phyloP scores from a whole-genome alignment of 2,329 filamentous ascomycete genomes.

The Thelonectria discophora region DNA sequence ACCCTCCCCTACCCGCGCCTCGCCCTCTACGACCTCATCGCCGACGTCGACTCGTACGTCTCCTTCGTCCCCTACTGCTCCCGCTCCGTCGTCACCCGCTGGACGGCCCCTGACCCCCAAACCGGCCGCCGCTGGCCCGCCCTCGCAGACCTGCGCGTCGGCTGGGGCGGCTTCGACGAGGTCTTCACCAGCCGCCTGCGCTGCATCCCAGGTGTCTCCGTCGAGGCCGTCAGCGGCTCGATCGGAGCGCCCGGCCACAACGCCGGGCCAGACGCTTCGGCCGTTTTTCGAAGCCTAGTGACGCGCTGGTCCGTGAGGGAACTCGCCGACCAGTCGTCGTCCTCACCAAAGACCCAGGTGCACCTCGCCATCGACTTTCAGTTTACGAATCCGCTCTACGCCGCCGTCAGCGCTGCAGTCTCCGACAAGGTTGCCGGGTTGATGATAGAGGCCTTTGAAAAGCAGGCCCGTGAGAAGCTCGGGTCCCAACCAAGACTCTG shows the following conservation, averaged over 20 bases:
- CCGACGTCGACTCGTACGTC: constrained; percentile 86
- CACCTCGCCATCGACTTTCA: constrained; percentile 80
- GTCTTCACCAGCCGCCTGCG: constrained; percentile 81
- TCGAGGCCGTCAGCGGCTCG: constrained; percentile 79
- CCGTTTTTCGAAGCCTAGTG: constrained; percentile 72
- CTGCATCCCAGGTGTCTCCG: constrained; percentile 76
- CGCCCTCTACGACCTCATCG: constrained; percentile 83
- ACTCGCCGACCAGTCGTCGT: constrained; percentile 41
- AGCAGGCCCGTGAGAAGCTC: constrained; percentile 68
- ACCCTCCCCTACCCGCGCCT: constrained; percentile 77
- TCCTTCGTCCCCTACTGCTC: constrained; percentile 93
- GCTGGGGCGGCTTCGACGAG: constrained; percentile 86
- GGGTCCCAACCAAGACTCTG: constrained; percentile 30
- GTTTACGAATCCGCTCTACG: constrained; percentile 90
- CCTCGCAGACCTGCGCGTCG: constrained; percentile 81
- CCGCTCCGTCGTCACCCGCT: constrained; percentile 77
- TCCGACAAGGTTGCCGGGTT: constrained; percentile 84
- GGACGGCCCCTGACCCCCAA: constrained; percentile 64
- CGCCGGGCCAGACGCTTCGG: constrained; percentile 51
- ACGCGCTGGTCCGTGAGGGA: constrained; percentile 74
- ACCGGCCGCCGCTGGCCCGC: constrained; percentile 69
- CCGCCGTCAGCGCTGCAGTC: constrained; percentile 80
- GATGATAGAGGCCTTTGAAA: constrained; percentile 95
- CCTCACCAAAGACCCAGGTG: constrained; percentile 69
- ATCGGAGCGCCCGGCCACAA: constrained; percentile 55